Conservation (phyloP, 2,329 filamentous ascomycete genomes). For the Penicillium sp. region DNA sequence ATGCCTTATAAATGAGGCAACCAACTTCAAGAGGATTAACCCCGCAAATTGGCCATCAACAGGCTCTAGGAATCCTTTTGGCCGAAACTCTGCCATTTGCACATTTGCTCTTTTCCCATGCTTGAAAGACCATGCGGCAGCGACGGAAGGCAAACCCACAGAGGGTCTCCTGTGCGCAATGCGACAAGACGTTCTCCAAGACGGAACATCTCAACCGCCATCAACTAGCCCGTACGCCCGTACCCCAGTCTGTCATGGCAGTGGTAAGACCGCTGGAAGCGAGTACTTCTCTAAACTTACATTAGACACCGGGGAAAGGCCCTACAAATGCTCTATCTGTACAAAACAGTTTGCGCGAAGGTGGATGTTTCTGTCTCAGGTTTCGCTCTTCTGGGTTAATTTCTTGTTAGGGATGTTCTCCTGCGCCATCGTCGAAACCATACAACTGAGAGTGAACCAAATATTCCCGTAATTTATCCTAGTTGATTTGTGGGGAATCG, state of each 20-base stretch:
- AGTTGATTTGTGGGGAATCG: not conserved
- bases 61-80: not conserved
- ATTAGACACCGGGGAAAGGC: slow-evolving; percentile 10
- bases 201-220: slow-evolving; percentile 11
- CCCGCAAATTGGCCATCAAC: not conserved
- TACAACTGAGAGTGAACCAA: not conserved
- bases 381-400: not conserved
- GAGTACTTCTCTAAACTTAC: not conserved
- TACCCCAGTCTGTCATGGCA: not conserved
- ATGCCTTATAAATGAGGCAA: not conserved
- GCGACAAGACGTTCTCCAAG: slow-evolving; percentile 12
- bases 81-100: not conserved
- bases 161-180: slow-evolving; percentile 7
- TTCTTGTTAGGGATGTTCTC: slow-evolving; percentile 4
- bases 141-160: not conserved
- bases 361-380: not conserved
- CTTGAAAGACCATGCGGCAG: not conserved
- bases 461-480: not conserved
- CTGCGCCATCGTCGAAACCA: slow-evolving; percentile 10
- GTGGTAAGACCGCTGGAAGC: not conserved
- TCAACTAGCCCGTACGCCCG: slow-evolving; percentile 3
- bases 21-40: not conserved
- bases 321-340: slow-evolving; percentile 8
- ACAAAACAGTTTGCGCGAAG: slow-evolving; percentile 4
- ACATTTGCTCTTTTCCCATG: not conserved